phyloP scores from a whole-genome alignment of 805 yeast genomes.

The Nakazawaea sp. region DNA sequence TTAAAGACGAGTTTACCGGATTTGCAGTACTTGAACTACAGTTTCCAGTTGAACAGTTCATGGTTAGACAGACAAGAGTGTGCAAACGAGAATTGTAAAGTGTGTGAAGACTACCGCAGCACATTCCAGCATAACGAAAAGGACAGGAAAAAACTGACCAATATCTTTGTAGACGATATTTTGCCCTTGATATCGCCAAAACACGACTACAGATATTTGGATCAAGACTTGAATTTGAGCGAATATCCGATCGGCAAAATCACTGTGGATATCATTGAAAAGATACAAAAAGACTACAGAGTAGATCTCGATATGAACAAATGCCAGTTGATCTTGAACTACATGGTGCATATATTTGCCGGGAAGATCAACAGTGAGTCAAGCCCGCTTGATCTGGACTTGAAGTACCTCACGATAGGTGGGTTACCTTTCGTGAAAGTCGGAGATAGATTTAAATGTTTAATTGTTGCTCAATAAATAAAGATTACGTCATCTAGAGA shows the following conservation, averaged over 20 bases:
- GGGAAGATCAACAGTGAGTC: background rate
- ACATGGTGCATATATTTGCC: background rate
- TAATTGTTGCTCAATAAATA: no score
- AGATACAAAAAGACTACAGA: slow-evolving; percentile 1
- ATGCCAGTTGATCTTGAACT: background rate
- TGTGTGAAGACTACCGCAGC: background rate
- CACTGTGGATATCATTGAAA: slow-evolving; percentile 1
- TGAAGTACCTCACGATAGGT: background rate
- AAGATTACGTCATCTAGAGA: no score
- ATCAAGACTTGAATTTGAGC: slow-evolving; percentile 2
- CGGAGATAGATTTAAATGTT: no score
- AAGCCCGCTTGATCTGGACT: no score
- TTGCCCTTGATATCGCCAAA: slow-evolving; percentile 2
- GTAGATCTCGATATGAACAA: background rate
- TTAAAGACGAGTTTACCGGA: background rate
- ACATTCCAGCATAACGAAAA: background rate
- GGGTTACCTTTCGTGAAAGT: no score
- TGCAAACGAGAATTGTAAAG: background rate
- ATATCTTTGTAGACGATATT: background rate
- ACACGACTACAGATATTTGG: slow-evolving; percentile 4
- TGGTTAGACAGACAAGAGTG: background rate
- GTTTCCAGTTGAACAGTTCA: background rate
- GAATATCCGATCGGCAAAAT: slow-evolving; percentile 5
- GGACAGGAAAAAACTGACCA: background rate
- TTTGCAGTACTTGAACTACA: background rate